Evolutionary conservation across 225 moss, liverwort and hornwort genomes (phyloP), one percentile per base, ranked within the genome.

Genomic region (Thuidium tamariscinum): DNA sequence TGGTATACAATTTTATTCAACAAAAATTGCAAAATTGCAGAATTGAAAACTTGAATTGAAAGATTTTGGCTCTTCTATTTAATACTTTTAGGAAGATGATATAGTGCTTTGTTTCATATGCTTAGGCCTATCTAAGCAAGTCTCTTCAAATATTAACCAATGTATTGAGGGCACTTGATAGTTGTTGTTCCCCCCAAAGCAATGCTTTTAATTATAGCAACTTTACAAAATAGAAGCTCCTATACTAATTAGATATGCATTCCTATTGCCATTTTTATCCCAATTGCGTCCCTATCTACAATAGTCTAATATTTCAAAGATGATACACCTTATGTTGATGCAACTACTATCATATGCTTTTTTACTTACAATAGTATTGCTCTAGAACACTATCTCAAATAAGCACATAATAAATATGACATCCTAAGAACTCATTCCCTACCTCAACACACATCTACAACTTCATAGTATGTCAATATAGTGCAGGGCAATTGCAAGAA

Each of bases 61-160:
- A 68, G 13, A 14, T 39, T 39, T 39, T 4, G 4, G 4, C 4
- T 39, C 39, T 23, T 39, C 1, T 23, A 0, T 13, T 68, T 7
- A 22, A 4, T 1, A 2, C 2, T 21, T 67, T 37, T 22, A 0
- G 0, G 22, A 1, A 1, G 13, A 2, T 1, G 0, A 37, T 67
- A 39, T 3, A 67, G 2, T 13, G 0, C 22, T 37, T 3, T 37
- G 2, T 22, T 2, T 39, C 0, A 41, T 11, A 41, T 69, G 0
- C 11, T 8, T 1, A n/a, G 1, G 1, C 20, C 2, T 19, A 1
- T 11, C 5, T 3, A 41, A 0, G 14, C 1, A 23, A 0, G 25
- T 69, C 14, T 14, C 2, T 68, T 4, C 7, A 69, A 39, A 25
- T 69, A 41, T 41, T 69, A 25, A 25, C 4, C 4, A 69, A 41